Evolutionary conservation across 495 filamentous ascomycete genomes (phyloP), one percentile per base, ranked within the genome.

Genomic region (Symbiotaphrina buchneri): DNA sequence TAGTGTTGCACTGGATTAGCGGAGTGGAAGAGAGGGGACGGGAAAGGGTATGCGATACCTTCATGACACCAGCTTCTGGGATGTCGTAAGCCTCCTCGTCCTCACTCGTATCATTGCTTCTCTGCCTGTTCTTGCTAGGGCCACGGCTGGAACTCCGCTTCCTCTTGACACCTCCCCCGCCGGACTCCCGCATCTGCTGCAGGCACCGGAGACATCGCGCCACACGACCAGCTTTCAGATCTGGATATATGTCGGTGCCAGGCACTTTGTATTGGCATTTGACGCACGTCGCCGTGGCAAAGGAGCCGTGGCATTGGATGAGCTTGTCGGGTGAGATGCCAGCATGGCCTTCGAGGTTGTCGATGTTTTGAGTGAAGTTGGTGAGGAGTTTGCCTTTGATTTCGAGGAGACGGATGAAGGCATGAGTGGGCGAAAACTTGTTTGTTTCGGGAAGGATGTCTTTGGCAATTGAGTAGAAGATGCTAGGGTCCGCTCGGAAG

Each of bases 311-410:
- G 45, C 87, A 95, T 48, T 97, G 87, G 14, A 97, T 73, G 7
- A 97, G 68, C 36, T 91, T 92, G 21, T 84, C 74, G 0, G 69
- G 59, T 4, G 49, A 44, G 28, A 97, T 84, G 10, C 87, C 87
- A 1, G 85, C 87, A 34, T 76, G 71, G 20, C 66, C 68, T 46
- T 97, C 87, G 28, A 97, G 74, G 42, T 95, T 94, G 55, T 97
- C 87, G 41, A 97, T 97, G 47, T 97, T 97, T 48, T 97, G 87
- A 2, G 85, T 90, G 53, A 93, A 97, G 51, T 94, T 92, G 17
- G 84, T 95, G 30, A 94, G 61, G 13, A 97, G 67, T 44, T 91
- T 92, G 14, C 68, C 71, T 47, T 84, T 80, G 36, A 83, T 61
- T 46, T 95, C 83, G 2, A 97, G 64, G n/a, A 94, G 61, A n/a